Evolutionary conservation across 1,139 yeast species (phyloP), one percentile per base, ranked within the genome.

Genomic region (Suhomyces bolitotheri): DNA sequence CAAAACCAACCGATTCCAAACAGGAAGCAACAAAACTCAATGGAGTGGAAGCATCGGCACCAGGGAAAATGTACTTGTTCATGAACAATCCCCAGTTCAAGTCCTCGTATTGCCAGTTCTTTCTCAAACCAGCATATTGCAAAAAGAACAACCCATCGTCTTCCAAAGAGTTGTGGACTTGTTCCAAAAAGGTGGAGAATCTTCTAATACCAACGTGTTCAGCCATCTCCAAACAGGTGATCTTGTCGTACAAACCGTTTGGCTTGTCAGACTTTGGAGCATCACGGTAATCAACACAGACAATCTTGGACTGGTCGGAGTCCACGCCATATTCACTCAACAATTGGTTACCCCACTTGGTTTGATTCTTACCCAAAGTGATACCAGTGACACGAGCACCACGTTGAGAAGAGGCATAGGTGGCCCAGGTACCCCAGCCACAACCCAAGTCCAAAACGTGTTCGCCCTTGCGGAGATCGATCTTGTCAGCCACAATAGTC

Each of bases 61-160:
- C 97, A 30, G 97, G 96, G 88, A 88, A 88, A 58, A 88, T 82
- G 68, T 87, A 88, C 73, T 87, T 88, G 78, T 89, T 88, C 96
- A 88, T 89, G 64, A 88, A 89, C 60, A 89, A 72, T 50, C 97
- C 96, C 97, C 96, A 88, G 64, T 80, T 73, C 56, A 88, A 76
- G 62, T 88, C 97, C 70, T 88, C 96, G 62, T 86, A 88, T 70
- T 88, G 96, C 97, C 96, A 88, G 44, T 77, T 72, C 71, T 88
- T 89, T 71, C 96, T 81, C 53, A 88, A 71, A 39, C 97, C 96
- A 36, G 96, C 92, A 56, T 84, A 84, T 69, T 88, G 97, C 62
- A 88, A 73, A 60, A 76, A 84, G 71, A 88, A 87, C 38, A 84
- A 62, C 46, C 96, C 97, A 57, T 88, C 96, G 56, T 88, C 97